Evolutionary conservation across 2,329 filamentous ascomycete species (phyloP).

Genomic region (Fusarium anthophilum): DNA sequence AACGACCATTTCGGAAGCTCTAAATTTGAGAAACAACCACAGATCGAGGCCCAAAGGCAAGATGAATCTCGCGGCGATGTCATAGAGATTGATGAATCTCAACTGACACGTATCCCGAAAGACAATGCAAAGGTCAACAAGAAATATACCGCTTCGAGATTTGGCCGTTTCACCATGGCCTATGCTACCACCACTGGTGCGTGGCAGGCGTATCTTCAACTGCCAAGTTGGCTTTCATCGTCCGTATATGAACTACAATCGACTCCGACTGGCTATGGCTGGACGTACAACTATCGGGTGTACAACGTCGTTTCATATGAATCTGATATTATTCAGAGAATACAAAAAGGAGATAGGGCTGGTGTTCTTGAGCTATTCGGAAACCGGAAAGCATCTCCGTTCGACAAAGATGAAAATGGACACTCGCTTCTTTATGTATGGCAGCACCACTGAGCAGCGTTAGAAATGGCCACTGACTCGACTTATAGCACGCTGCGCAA

Average conservation of each 20-base stretch:
- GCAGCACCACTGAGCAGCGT: neutral
- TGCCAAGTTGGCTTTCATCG: constrained; percentile 39
- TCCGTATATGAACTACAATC: constrained; percentile 30
- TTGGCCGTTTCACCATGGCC: constrained; percentile 16
- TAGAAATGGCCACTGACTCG: neutral
- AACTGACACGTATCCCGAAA: neutral
- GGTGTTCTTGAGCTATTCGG: constrained; percentile 37
- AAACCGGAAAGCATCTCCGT: constrained; percentile 34
- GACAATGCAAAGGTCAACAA: neutral
- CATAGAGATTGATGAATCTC: neutral
- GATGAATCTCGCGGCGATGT: fast-evolving
- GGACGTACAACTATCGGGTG: constrained; percentile 14
- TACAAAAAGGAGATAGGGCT: constrained; percentile 17
- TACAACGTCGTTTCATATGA: constrained; percentile 35
- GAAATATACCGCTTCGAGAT: constrained; percentile 9
- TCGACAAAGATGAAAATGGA: constrained; percentile 28
- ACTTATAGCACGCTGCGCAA: constrained; percentile 6
- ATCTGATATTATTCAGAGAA: constrained; percentile 24
- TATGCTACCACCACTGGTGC: constrained; percentile 11
- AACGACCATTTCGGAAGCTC: neutral
- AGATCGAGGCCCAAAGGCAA: neutral
- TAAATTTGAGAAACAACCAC: neutral
- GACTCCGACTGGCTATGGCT: neutral
- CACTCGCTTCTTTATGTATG: constrained; percentile 29
- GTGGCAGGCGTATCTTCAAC: constrained; percentile 37